Evolutionary conservation across 305 asterid genomes (phyloP).

Genomic region (Solanum chacoense): DNA sequence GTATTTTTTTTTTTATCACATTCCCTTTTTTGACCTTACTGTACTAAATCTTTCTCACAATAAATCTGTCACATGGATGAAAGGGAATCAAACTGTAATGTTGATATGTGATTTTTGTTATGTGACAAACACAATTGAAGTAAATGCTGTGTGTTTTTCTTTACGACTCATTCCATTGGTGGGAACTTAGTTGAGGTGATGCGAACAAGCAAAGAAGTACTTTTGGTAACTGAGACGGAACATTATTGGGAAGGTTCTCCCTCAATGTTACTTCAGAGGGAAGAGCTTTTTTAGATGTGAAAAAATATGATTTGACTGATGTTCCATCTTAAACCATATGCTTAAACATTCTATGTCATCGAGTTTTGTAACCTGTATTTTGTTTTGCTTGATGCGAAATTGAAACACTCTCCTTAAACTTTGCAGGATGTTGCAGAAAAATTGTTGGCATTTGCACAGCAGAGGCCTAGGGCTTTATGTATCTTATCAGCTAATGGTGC

Average conservation of each 20-base stretch:
- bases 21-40: not conserved
- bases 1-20: not conserved
- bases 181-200: not conserved
- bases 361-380: not conserved
- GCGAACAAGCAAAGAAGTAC: not conserved
- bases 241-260: not conserved
- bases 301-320: not conserved
- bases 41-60: not conserved
- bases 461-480: constrained; percentile 88
- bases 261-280: not conserved
- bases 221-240: not conserved
- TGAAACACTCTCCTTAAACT: not conserved
- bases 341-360: not conserved
- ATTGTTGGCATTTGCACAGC: constrained; percentile 81
- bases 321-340: not conserved
- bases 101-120: not conserved
- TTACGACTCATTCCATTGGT: not conserved
- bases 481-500: constrained; percentile 78
- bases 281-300: not conserved
- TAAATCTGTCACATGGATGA: not conserved
- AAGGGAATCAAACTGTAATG: not conserved
- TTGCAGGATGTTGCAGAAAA: constrained; percentile 83
- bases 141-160: not conserved
- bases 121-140: not conserved
- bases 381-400: not conserved